phyloP scores from a whole-genome alignment of 345 rosid genomes.

The Mercurialis annua region DNA sequence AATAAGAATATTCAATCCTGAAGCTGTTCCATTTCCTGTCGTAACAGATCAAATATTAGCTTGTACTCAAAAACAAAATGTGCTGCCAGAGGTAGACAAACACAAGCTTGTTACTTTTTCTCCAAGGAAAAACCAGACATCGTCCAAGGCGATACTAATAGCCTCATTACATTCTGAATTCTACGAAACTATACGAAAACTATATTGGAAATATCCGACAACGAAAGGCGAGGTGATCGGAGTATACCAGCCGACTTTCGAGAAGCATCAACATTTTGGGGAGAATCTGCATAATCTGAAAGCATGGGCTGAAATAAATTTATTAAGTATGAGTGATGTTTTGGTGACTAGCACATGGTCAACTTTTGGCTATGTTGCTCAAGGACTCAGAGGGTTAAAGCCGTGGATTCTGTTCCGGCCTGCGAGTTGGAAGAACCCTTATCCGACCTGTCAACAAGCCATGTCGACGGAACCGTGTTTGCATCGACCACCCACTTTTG shows the following conservation, averaged over 20 bases:
- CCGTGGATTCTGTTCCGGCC: not conserved
- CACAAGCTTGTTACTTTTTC: not conserved
- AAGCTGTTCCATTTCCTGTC: not conserved
- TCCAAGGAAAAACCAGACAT: not conserved
- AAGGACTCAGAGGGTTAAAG: conserved; percentile 20
- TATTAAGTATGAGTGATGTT: conserved; percentile 23
- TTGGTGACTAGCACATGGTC: conserved; percentile 24
- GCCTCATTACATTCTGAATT: conserved; percentile 14
- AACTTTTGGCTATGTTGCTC: conserved; percentile 27
- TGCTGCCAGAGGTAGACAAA: conserved; percentile 11
- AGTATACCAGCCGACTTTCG: conserved; percentile 20
- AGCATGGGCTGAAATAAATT: conserved; percentile 26
- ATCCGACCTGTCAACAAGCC: no score
- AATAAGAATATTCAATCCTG: not conserved
- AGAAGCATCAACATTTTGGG: conserved; percentile 15
- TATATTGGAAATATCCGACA: conserved; percentile 14
- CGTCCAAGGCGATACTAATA: conserved; percentile 12
- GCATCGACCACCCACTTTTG: no score
- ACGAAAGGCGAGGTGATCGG: conserved; percentile 7
- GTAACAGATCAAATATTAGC: conserved; percentile 14
- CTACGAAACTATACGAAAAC: not conserved
- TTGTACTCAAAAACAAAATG: conserved; percentile 8
- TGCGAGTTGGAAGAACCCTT: no score
- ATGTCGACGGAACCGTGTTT: no score
- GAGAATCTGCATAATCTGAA: conserved; percentile 17